Base-by-base conservation (phyloP, 2,329 filamentous ascomycete genomes). In the Claviceps maximensis region DNA sequence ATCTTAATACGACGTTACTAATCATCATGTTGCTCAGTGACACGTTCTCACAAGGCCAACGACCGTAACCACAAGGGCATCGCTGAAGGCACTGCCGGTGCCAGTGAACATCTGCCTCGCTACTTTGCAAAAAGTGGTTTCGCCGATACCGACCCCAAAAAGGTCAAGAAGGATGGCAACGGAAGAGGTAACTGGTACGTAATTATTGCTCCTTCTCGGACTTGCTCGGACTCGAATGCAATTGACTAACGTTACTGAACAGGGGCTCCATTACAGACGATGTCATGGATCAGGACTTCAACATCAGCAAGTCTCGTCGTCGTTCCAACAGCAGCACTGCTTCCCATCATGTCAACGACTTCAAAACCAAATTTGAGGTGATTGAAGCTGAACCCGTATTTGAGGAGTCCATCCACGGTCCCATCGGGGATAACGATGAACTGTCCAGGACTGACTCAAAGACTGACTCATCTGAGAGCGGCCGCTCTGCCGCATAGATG, bases 351-450 rank as follows among this genome's bases (percentile, higher is more conserved):
- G 74, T 88, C 61, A 78, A 80, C 56, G 82, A 90, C 67, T 88
- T 95, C 74, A 94, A 93, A 79, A 95, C 90, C 71, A 98, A 98
- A 74, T 97, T 96, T 67, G 93, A 98, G 71, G 76, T 87, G 61
- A 78, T 89, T 66, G 93, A 97, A 62, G 77, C 81, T 19, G 91
- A 97, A 64, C 90, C 89, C 42, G 87, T 95, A 64, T 95, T 95
- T 60, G 89, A 97, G 68, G 90, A 96, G 71, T 79, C 80, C 52
- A 57, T 93, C 55, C 88, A 94, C 64, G 89, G 87, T 31, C 77
- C 83, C 19, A 62, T 70, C 50, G 79, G 80, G 50, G 74, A 80
- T 50, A 77, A 84, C 56, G 78, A 84, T 56, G 68, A 76, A 54
- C 71, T 78, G 55, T 73, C 69, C 62, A 78, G 79, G 72, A 76